Percentiles rank a stretch among this genome's conserved stretches.
Conservation (phyloP, 2,329 filamentous ascomycete genomes). For the Cercospora zeina region DNA sequence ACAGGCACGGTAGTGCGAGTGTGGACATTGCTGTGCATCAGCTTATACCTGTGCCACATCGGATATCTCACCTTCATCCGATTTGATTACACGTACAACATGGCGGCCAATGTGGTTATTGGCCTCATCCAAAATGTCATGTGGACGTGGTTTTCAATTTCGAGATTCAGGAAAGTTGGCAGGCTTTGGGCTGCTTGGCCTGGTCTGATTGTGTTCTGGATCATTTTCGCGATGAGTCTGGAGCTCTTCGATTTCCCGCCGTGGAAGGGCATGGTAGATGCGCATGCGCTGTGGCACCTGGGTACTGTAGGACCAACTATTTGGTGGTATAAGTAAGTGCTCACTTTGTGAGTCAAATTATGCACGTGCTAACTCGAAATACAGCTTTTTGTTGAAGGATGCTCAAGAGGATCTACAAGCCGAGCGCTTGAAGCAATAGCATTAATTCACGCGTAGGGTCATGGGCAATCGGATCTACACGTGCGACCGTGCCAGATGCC, state of each 20-base stretch:
- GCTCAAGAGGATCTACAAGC: constrained; percentile 76
- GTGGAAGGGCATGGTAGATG: constrained; percentile 77
- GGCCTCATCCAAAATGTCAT: constrained; percentile 78
- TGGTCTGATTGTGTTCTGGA: constrained; percentile 85
- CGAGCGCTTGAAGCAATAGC: constrained; percentile 68
- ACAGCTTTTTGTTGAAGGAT: constrained; percentile 83
- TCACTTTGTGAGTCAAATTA: neutral
- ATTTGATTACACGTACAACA: constrained; percentile 98
- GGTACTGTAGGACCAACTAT: constrained; percentile 85
- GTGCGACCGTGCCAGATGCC: too few species aligned
- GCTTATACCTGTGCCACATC: constrained; percentile 74
- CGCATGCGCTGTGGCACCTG: constrained; percentile 93
- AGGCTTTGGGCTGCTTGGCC: constrained; percentile 85
- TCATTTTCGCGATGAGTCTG: constrained; percentile 90
- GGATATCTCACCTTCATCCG: constrained; percentile 78
- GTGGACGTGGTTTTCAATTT: constrained; percentile 82
- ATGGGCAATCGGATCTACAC: neutral
- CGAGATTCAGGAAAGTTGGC: constrained; percentile 68
- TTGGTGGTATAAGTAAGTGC: constrained; percentile 89
- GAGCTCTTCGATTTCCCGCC: constrained; percentile 94
- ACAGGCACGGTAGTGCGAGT: constrained; percentile 58
- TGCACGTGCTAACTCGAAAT: constrained; percentile 18
- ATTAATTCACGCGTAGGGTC: neutral
- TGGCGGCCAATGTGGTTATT: constrained; percentile 85
- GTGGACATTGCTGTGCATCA: constrained; percentile 74